Conservation (phyloP, 371 early-diverging fungal genomes). For the Rhizopus stolonifer region DNA sequence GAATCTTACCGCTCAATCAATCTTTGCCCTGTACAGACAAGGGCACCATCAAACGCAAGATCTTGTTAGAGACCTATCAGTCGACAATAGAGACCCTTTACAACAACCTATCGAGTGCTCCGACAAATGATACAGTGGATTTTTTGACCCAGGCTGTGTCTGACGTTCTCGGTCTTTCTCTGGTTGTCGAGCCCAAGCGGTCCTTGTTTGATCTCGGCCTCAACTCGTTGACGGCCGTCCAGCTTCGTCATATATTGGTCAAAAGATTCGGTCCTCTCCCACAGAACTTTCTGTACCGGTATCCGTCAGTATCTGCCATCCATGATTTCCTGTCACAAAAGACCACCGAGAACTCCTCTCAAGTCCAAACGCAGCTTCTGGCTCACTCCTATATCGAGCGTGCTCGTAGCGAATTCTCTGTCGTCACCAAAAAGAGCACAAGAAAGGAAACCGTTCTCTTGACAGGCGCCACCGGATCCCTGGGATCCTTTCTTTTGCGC, state of each 20-base stretch:
- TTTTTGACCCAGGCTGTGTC: constrained; percentile 9
- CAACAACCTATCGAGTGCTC: no score
- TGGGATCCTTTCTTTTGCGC: constrained; percentile 32
- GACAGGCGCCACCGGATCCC: constrained; percentile 44
- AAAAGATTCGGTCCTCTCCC: constrained; percentile 24
- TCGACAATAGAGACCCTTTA: no score
- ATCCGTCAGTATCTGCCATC: constrained; percentile 25
- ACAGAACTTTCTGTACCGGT: constrained; percentile 34
- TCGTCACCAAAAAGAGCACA: not conserved
- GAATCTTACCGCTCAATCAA: constrained; percentile 24
- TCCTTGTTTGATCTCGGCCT: constrained; percentile 33
- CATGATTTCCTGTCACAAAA: not conserved
- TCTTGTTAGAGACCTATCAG: constrained; percentile 4
- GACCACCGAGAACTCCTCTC: not conserved
- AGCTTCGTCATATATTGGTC: constrained; percentile 26
- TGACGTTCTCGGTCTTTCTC: constrained; percentile 10
- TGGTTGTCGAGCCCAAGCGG: constrained; percentile 1
- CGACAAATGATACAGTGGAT: not conserved
- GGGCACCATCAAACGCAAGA: no score
- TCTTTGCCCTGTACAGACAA: constrained; percentile 18
- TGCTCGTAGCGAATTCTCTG: constrained; percentile 25
- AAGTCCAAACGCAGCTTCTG: constrained; percentile 5
- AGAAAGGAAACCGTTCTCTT: constrained; percentile 22
- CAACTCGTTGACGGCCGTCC: constrained; percentile 24
- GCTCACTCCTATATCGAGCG: constrained; percentile 18